These are phyloP conservation scores for Myochromella boudieri DNA, from an alignment of 768 basidiomycete species.

Conservation along the genomic window DNA sequence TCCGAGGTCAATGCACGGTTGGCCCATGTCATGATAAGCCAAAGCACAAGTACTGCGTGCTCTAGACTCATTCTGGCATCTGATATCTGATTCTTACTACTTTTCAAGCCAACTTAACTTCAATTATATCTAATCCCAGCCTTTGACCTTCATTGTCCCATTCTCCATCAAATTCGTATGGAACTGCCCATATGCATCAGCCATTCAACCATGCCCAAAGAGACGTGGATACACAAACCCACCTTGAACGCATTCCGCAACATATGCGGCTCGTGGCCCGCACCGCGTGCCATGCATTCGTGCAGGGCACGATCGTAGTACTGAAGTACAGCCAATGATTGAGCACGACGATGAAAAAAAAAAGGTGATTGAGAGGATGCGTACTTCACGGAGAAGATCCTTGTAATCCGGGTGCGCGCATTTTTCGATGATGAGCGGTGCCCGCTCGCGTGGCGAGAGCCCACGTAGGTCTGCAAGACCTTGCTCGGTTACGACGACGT, in stretches of 20 bases:
- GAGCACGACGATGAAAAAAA: not conserved
- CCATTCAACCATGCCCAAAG: not conserved
- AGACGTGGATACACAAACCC: not conserved
- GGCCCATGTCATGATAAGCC: too few relatives aligned
- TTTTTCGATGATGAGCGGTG: constrained; percentile 44
- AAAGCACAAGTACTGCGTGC: too few relatives aligned
- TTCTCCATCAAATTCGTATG: constrained; percentile 29
- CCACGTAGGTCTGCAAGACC: constrained; percentile 49
- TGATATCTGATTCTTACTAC: too few relatives aligned
- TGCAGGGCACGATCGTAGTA: constrained; percentile 43
- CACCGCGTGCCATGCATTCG: constrained; percentile 42
- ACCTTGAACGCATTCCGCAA: constrained; percentile 26
- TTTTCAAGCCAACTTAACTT: too few relatives aligned
- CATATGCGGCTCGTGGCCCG: constrained; percentile 51
- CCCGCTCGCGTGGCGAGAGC: constrained; percentile 44
- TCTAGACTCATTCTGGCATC: too few relatives aligned
- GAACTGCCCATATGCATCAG: constrained; percentile 4
- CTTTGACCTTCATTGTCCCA: constrained; percentile 32
- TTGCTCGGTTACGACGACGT: constrained; percentile 48
- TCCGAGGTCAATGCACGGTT: too few relatives aligned
- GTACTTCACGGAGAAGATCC: constrained; percentile 38
- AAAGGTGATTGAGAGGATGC: constrained; percentile 4
- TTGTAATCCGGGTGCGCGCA: constrained; percentile 49
- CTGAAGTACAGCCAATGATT: constrained; percentile 12
- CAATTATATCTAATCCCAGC: constrained; percentile 28